phyloP scores from a whole-genome alignment of 164 flowering plant species.

The Magnolia kwangsiensis region DNA sequence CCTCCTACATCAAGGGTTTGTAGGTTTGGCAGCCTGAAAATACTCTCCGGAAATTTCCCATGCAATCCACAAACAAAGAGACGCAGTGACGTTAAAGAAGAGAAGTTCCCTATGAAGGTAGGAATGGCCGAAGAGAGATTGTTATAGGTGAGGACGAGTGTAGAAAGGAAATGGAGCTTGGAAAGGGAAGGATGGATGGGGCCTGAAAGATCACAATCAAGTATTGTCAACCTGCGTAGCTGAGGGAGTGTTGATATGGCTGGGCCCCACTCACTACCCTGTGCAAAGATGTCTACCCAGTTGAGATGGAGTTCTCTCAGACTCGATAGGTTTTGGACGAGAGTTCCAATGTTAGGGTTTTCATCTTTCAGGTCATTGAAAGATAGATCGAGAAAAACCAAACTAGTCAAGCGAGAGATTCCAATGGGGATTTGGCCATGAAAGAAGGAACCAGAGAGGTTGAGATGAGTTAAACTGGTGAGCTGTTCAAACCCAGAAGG shows the following conservation, averaged over 20 bases:
- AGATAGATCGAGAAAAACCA: slow-evolving; percentile 31
- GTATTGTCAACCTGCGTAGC: slow-evolving; percentile 16
- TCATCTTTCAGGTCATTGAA: slow-evolving; percentile 17
- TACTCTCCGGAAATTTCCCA: too few species aligned
- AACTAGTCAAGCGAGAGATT: slow-evolving; percentile 25
- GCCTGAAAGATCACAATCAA: slow-evolving; percentile 22
- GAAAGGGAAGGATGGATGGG: slow-evolving; percentile 26
- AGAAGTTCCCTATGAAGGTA: slow-evolving; percentile 17
- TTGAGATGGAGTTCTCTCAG: slow-evolving; percentile 18
- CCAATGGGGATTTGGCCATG: slow-evolving; percentile 23
- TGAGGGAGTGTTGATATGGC: slow-evolving; percentile 30
- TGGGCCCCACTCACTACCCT: slow-evolving; percentile 35
- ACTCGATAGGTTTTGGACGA: slow-evolving; percentile 26
- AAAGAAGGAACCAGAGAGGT: not conserved
- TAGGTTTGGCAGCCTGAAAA: too few species aligned
- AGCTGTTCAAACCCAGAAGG: slow-evolving; percentile 8
- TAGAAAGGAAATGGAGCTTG: slow-evolving; percentile 18
- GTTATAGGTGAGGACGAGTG: slow-evolving; percentile 13
- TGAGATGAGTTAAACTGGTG: not conserved
- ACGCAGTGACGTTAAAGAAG: slow-evolving; percentile 20
- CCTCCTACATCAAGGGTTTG: too few species aligned
- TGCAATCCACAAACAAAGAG: too few species aligned
- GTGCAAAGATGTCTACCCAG: too few species aligned
- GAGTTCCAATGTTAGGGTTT: slow-evolving; percentile 22
- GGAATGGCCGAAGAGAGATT: slow-evolving; percentile 22